These are phyloP conservation scores for Neonectria hederae DNA, from an alignment of 2,329 filamentous ascomycete genomes.

Conservation along the genomic window DNA sequence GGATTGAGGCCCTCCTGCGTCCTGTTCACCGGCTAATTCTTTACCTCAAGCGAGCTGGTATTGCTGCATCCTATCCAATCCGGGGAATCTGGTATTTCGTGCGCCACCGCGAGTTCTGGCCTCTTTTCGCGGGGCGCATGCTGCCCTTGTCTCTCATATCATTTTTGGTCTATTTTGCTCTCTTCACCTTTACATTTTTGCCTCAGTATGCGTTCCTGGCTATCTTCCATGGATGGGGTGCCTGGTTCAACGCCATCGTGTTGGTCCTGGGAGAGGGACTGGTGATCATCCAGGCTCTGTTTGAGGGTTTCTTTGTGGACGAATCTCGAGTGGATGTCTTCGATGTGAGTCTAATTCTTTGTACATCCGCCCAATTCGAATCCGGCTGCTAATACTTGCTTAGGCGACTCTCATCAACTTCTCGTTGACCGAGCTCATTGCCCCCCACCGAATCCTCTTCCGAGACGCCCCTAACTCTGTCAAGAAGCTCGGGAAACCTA, in stretches of 20 bases:
- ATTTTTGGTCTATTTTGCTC: constrained; percentile 80
- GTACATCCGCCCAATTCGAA: not conserved
- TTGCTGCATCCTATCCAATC: constrained; percentile 65
- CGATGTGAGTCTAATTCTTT: constrained; percentile 65
- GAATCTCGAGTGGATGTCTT: constrained; percentile 84
- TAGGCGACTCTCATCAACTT: constrained; percentile 78
- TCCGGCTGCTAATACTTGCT: constrained; percentile 16
- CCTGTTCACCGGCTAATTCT: constrained; percentile 49
- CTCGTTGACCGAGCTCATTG: constrained; percentile 74
- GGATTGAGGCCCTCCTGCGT: constrained; percentile 31
- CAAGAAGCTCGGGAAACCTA: constrained; percentile 84
- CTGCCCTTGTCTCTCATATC: constrained; percentile 86
- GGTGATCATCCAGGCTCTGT: constrained; percentile 74
- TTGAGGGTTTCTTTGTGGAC: constrained; percentile 84
- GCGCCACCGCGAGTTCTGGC: constrained; percentile 81
- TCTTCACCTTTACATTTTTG: constrained; percentile 89
- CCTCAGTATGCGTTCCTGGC: constrained; percentile 90
- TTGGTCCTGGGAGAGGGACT: constrained; percentile 85
- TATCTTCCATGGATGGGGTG: constrained; percentile 86
- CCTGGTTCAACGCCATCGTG: constrained; percentile 90
- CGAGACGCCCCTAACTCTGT: constrained; percentile 76
- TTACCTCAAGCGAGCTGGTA: constrained; percentile 56
- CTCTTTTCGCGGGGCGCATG: constrained; percentile 79
- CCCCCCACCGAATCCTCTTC: constrained; percentile 71
- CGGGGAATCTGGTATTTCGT: constrained; percentile 86